Percentiles rank a stretch among this genome's conserved stretches.
Evolutionary conservation across 441 rosid species (phyloP).

Genomic region (Euphorbia celastroides): DNA sequence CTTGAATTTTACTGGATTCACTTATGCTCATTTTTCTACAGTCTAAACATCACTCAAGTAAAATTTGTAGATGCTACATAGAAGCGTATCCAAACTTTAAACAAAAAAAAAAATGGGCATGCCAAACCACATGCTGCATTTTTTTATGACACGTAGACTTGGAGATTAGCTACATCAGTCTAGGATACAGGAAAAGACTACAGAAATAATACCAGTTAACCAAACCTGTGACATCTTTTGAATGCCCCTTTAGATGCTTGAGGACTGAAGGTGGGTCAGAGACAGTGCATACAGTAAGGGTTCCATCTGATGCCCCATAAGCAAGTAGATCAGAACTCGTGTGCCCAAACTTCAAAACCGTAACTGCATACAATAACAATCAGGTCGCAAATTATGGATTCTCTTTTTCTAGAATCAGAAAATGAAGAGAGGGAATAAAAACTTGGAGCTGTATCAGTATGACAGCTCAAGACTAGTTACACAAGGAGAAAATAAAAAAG

Average conservation of each 20-base stretch:
- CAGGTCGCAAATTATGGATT: conserved; percentile 13
- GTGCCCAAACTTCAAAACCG: conserved; percentile 93
- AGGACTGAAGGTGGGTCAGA: conserved; percentile 68
- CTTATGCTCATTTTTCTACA: not conserved
- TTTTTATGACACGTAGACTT: not conserved
- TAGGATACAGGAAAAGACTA: conserved; percentile 35
- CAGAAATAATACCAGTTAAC: conserved; percentile 62
- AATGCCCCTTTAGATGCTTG: conserved; percentile 70
- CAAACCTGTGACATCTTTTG: conserved; percentile 99
- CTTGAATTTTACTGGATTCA: not conserved
- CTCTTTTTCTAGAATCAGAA: not conserved
- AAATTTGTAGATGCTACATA: not conserved
- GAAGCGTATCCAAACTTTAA: not conserved
- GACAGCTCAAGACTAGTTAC: not conserved
- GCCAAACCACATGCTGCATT: conserved; percentile 1
- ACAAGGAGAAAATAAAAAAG: not conserved
- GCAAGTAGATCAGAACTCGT: conserved; percentile 92
- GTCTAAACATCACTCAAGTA: not conserved
- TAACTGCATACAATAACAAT: conserved; percentile 46
- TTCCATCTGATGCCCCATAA: conserved; percentile 93
- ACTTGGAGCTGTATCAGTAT: not conserved
- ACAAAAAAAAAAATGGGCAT: not conserved
- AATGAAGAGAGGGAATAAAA: not conserved
- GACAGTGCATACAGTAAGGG: conserved; percentile 74
- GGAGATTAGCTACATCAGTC: not conserved